Conservation (phyloP, 1,139 yeast genomes). For the Arxiozyma slooffiae region DNA sequence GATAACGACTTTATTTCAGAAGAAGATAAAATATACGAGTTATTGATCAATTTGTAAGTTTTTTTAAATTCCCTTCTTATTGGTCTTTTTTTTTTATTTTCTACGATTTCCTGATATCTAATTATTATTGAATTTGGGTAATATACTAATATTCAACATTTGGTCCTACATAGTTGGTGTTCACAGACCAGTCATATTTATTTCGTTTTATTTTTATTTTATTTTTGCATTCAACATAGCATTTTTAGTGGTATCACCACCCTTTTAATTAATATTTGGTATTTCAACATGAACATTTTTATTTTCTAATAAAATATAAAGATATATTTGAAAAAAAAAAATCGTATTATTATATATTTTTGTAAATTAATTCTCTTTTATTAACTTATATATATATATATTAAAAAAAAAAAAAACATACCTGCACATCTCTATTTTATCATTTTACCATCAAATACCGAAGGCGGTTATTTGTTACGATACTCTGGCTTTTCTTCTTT, state of each 20-base stretch:
- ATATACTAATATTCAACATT: not conserved
- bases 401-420: not conserved
- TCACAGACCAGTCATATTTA: not conserved
- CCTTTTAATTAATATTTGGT: slow-evolving; percentile 7
- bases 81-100: not conserved
- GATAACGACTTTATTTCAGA: slow-evolving; percentile 62
- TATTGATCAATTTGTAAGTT: slow-evolving; percentile 14
- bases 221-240: slow-evolving; percentile 10
- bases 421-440: not conserved
- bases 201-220: too few species aligned
- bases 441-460: not conserved
- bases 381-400: not conserved
- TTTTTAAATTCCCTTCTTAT: not conserved
- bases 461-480: not conserved
- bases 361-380: too few species aligned
- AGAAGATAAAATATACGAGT: slow-evolving; percentile 33
- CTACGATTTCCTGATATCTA: not conserved
- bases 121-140: too few species aligned
- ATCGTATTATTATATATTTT: too few species aligned
- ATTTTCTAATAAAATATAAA: not conserved
- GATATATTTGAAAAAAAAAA: not conserved
- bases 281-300: slow-evolving; percentile 13
- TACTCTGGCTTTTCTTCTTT: not conserved
- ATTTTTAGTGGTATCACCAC: slow-evolving; percentile 2
- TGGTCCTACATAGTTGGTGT: not conserved